Percentiles rank a stretch among this genome's conserved stretches.
These are phyloP conservation scores for Monosporozyma unispora DNA, from an alignment of 805 yeast species.

Conservation along the genomic window DNA sequence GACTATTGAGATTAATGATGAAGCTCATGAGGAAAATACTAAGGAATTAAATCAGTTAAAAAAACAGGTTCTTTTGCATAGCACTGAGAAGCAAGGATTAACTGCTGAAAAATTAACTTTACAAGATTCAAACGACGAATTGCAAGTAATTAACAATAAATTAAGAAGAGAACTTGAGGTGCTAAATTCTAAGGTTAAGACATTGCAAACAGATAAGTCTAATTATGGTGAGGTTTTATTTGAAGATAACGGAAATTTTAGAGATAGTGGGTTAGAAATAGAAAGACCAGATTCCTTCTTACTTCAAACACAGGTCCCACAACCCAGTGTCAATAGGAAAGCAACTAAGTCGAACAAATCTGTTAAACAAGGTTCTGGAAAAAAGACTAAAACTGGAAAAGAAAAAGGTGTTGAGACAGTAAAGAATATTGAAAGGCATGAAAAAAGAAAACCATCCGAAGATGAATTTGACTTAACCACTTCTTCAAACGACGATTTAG, in stretches of 20 bases:
- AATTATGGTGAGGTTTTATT: not conserved
- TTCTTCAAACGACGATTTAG: constrained; percentile 27
- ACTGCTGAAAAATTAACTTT: constrained; percentile 19
- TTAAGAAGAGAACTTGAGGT: not conserved
- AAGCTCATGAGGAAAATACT: constrained; percentile 13
- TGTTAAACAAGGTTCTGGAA: not conserved
- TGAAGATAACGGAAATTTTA: not conserved
- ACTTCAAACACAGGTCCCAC: not conserved
- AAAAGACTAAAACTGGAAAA: not conserved
- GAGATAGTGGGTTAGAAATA: not conserved
- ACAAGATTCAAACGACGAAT: constrained; percentile 18
- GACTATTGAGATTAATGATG: constrained; percentile 11
- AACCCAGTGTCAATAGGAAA: not conserved
- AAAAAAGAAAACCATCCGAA: not conserved
- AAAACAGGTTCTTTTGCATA: constrained; percentile 13
- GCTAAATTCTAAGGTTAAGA: not conserved
- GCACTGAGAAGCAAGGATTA: constrained; percentile 15
- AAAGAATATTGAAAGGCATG: not conserved
- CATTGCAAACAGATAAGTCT: not conserved
- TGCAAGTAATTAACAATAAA: not conserved
- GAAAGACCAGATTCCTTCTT: not conserved
- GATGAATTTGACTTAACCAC: constrained; percentile 29
- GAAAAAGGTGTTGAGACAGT: not conserved
- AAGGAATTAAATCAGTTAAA: constrained; percentile 14
- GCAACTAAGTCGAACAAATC: not conserved